These are phyloP conservation scores for Linderniella brevidens DNA, from an alignment of 257 asterid species.

Conservation along the genomic window DNA sequence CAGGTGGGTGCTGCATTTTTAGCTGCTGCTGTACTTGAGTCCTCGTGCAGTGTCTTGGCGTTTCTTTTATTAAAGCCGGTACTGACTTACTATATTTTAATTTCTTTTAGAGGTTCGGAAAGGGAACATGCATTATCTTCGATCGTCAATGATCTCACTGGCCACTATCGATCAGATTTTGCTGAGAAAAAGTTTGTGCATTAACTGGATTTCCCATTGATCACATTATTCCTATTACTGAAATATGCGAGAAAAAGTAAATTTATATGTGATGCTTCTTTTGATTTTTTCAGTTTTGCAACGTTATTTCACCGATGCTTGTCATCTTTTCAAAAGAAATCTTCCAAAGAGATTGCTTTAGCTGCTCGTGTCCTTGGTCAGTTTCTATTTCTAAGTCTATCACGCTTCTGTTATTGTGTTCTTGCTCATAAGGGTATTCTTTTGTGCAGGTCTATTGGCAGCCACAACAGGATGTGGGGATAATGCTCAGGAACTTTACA, in stretches of 20 bases:
- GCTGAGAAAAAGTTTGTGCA: constrained; percentile 10
- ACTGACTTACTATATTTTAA: too few relatives aligned
- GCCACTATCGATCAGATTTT: constrained; percentile 11
- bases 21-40: background rate
- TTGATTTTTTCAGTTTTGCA: constrained; percentile 16
- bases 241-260: background rate
- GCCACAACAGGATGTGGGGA: constrained; percentile 21
- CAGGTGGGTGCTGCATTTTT: constrained; percentile 13
- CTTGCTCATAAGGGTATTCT: background rate
- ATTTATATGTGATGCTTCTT: background rate
- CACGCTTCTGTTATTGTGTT: constrained; percentile 4
- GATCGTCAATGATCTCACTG: constrained; percentile 9
- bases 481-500: constrained; percentile 19
- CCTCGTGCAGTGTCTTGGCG: background rate
- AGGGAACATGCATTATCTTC: constrained; percentile 17
- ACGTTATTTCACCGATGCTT: constrained; percentile 17
- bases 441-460: constrained; percentile 18
- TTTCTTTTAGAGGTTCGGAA: constrained; percentile 11
- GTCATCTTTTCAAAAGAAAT: constrained; percentile 16
- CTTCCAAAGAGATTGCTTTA: constrained; percentile 19
- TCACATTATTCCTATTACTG: background rate
- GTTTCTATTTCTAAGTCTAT: constrained; percentile 4
- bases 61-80: background rate
- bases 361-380: constrained; percentile 21
- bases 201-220: background rate